phyloP scores from a whole-genome alignment of 208 protist genomes.

The Wallacemonas sp. region DNA sequence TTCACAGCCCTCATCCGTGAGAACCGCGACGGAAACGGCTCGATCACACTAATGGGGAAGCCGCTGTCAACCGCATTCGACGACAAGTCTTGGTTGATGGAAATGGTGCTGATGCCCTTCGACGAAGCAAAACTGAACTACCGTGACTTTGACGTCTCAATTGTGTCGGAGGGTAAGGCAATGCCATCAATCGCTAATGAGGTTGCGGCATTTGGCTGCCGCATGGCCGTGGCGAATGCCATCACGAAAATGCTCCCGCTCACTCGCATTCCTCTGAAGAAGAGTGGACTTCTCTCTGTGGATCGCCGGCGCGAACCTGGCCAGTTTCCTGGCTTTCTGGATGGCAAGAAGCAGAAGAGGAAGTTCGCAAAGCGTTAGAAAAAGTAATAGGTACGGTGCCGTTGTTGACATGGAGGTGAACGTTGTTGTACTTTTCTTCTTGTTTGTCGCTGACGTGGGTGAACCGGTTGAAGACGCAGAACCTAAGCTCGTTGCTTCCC shows the following conservation, averaged over 20 bases:
- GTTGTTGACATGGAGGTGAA: conserved; percentile 7
- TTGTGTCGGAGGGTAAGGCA: conserved; percentile 80
- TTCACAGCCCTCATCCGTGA: conserved; percentile 80
- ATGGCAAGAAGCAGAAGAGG: conserved; percentile 84
- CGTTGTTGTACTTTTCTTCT: conserved; percentile 17
- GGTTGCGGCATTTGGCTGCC: conserved; percentile 77
- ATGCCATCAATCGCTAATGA: conserved; percentile 85
- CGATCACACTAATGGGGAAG: conserved; percentile 76
- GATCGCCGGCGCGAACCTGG: conserved; percentile 75
- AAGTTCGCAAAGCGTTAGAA: conserved; percentile 86
- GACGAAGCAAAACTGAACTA: conserved; percentile 85
- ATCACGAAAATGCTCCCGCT: conserved; percentile 83
- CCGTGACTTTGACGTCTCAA: conserved; percentile 84
- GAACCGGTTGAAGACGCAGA: background rate
- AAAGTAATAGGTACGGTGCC: conserved; percentile 9
- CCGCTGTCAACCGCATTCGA: conserved; percentile 70
- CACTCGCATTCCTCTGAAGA: conserved; percentile 87
- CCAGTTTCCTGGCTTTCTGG: conserved; percentile 83
- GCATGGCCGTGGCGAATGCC: conserved; percentile 83
- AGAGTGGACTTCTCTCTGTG: conserved; percentile 83
- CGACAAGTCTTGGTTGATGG: conserved; percentile 89
- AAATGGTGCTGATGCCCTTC: conserved; percentile 89
- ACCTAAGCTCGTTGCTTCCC: too few relatives aligned
- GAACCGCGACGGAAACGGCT: conserved; percentile 73
- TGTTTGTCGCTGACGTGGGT: background rate